A percentile compares a stretch with the other conserved stretches of the same genome.
phyloP scores from a whole-genome alignment of 345 rosid species.

The Xanthoceras sorbifolium region DNA sequence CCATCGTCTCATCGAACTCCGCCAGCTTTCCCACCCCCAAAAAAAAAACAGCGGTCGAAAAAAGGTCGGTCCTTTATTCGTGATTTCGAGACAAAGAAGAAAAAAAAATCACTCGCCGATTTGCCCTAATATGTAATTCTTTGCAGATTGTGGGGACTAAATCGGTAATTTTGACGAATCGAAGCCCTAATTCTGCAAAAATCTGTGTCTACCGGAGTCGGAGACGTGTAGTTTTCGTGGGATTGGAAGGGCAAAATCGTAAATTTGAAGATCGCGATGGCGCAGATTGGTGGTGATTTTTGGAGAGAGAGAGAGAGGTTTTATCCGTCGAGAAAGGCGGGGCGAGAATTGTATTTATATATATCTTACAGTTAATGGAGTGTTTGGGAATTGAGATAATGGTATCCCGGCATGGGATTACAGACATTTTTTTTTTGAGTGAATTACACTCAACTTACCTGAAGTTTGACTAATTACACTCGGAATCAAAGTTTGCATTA shows the following conservation, averaged over 20 bases:
- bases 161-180: neutral
- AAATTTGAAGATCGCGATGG: neutral
- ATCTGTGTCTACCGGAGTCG: no score
- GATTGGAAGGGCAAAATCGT: neutral
- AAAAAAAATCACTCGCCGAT: neutral
- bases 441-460: no score
- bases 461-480: no score
- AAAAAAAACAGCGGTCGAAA: no score
- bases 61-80: no score
- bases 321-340: neutral
- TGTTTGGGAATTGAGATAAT: slow-evolving; percentile 6
- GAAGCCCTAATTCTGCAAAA: neutral
- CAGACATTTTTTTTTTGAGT: neutral
- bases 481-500: no score
- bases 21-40: no score
- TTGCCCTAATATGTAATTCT: neutral
- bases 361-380: neutral
- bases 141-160: neutral
- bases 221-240: neutral
- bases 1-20: slow-evolving; percentile 52
- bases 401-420: neutral
- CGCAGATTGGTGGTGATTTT: neutral
- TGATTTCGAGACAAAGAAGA: neutral
- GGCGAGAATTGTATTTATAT: neutral
- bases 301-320: neutral